These are phyloP conservation scores for Nymphaea colorata DNA, from an alignment of 164 flowering plant species.

Conservation along the genomic window DNA sequence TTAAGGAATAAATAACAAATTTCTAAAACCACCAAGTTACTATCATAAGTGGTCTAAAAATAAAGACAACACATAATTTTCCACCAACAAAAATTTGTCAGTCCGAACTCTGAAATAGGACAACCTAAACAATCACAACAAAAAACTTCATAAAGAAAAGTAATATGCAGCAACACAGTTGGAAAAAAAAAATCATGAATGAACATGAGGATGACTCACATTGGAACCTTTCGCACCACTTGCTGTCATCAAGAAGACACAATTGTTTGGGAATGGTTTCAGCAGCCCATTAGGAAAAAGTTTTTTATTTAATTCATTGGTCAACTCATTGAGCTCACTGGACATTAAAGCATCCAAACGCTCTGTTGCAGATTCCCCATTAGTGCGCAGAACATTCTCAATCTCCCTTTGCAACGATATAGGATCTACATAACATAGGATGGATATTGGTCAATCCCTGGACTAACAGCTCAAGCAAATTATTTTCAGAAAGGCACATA, in stretches of 20 bases:
- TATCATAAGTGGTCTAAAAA: too few species aligned
- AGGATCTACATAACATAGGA: conserved; percentile 27
- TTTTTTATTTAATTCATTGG: conserved; percentile 31
- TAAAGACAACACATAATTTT: too few species aligned
- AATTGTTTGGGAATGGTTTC: conserved; percentile 73
- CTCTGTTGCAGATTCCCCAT: conserved; percentile 64
- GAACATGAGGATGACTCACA: conserved; percentile 30
- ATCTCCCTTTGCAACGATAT: conserved; percentile 40
- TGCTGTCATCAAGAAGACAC: conserved; percentile 85
- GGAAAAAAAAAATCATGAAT: background rate
- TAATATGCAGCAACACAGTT: background rate
- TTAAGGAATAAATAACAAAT: too few species aligned
- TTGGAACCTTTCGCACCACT: conserved; percentile 91
- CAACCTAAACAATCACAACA: too few species aligned
- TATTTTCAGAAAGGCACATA: too few species aligned
- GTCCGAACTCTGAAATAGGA: too few species aligned
- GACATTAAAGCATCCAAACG: conserved; percentile 66
- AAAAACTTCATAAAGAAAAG: too few species aligned
- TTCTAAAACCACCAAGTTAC: too few species aligned
- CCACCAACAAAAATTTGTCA: too few species aligned
- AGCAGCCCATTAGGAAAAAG: conserved; percentile 47
- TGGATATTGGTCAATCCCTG: background rate
- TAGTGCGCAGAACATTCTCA: conserved; percentile 49
- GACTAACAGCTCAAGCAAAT: too few species aligned
- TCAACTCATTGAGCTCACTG: conserved; percentile 31